Conservation (phyloP, 371 early-diverging fungal genomes). For the Syncephalis plumigaleata region DNA sequence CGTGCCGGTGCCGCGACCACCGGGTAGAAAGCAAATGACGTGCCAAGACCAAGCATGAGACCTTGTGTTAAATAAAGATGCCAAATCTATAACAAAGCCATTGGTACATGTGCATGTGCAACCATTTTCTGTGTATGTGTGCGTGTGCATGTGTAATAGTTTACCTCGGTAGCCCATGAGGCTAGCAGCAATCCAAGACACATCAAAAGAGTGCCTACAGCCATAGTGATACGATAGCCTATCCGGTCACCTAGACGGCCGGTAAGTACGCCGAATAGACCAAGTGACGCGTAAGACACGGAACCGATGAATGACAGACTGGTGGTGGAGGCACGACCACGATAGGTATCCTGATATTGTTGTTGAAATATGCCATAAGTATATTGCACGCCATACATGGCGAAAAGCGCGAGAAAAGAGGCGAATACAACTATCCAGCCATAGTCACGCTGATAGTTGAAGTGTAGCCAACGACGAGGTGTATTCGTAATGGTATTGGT, state of each 20-base stretch:
- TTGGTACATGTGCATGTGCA: too few species aligned
- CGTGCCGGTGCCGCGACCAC: constrained; percentile 26
- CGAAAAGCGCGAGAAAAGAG: constrained; percentile 29
- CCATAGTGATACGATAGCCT: constrained; percentile 18
- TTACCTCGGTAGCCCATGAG: constrained; percentile 1
- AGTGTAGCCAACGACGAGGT: too few species aligned
- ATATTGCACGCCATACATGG: constrained; percentile 26
- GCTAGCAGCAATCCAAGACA: constrained; percentile 20
- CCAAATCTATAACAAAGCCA: constrained; percentile 26
- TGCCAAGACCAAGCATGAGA: constrained; percentile 40
- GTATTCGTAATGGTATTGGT: too few species aligned
- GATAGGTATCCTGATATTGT: constrained; percentile 17
- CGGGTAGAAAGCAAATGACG: constrained; percentile 33
- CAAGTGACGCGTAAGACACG: constrained; percentile 16
- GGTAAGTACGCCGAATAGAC: constrained; percentile 19
- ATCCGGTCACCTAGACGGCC: constrained; percentile 17
- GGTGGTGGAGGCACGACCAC: constrained; percentile 13
- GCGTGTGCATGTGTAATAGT: background rate
- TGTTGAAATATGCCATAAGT: constrained; percentile 23
- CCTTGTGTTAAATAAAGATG: constrained; percentile 52
- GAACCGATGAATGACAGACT: constrained; percentile 26
- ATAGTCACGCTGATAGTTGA: too few species aligned
- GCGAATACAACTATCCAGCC: constrained; percentile 37
- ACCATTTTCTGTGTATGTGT: background rate
- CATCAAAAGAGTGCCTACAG: constrained; percentile 17